Conservation (phyloP, 2,329 filamentous ascomycete genomes). For the Cladophialophora exuberans region DNA sequence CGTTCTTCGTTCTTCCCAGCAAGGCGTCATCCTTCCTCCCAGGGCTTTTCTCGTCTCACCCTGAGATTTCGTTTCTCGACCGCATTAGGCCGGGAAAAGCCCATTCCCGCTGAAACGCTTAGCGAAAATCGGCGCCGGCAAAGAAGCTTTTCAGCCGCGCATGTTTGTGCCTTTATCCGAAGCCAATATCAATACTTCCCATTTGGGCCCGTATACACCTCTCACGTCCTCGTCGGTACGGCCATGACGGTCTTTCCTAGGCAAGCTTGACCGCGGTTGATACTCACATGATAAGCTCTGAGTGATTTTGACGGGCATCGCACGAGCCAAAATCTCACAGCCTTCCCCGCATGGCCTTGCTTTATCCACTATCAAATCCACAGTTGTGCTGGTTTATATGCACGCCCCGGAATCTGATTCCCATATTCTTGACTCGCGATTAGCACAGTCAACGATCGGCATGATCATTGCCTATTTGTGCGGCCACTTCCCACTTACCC, state of each 20-base stretch:
- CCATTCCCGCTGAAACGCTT: background rate
- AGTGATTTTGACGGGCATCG: too few species aligned
- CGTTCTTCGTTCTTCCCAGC: too few species aligned
- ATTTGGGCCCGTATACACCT: background rate
- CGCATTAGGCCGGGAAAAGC: background rate
- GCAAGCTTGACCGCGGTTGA: background rate
- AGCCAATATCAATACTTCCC: background rate
- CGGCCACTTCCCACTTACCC: constrained; percentile 10
- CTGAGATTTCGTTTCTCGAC: background rate
- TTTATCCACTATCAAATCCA: background rate
- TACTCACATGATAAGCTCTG: background rate
- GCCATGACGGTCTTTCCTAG: background rate
- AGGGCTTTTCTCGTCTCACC: background rate
- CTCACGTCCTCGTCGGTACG: background rate
- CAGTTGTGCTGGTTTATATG: background rate
- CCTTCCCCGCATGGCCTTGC: constrained; percentile 2
- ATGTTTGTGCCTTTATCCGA: background rate
- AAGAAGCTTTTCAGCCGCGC: constrained; percentile 5
- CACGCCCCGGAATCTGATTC: constrained; percentile 6
- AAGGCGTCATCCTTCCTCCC: too few species aligned
- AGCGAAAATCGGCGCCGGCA: background rate
- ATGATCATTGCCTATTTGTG: background rate
- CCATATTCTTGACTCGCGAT: background rate
- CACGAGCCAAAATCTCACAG: constrained; percentile 13
- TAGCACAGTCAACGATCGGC: constrained; percentile 3